Evolutionary conservation across 139 green algal genomes (phyloP), one percentile per base, ranked within the genome.

Genomic region (Chlorella sp.): DNA sequence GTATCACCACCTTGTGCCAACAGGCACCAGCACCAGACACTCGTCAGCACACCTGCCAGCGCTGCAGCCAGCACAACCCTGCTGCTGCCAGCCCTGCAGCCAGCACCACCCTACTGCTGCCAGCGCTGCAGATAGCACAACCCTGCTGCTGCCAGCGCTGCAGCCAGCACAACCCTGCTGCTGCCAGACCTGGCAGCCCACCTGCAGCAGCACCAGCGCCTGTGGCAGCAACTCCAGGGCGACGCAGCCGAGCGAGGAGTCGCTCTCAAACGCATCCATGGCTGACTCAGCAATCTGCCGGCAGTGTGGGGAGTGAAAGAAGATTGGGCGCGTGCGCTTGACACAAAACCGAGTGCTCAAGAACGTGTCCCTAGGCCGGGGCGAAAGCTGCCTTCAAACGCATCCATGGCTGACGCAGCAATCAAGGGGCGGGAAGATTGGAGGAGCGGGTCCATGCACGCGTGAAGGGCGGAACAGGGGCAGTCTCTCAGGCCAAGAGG

Each of bases 141-240:
- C 81, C 37, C 2, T 5, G 14, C 3, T 7, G 16, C 53, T 53
- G 32, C 81, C 24, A 34, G 30, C 53, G 26, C 3, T 57, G 28
- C 34, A 21, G 28, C 1, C 18, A 32, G 57, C 40, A 12, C n/a
- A 1, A 30, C 18, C 75, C 34, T 4, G 30, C 3, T 18, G 21
- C 82, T 30, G 0, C n/a, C 60, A 87, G 7, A 61, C 39, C 14
- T 3, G 30, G 61, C 60, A 30, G 15, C 82, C 5, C 32, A 28
- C 78, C 57, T 91, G 81, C 82, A 91, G 83, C 37, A 89, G 53
- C 24, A 42, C 22, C 24, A 92, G 83, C 24, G 85, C 89, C 22
- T 83, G 76, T 3, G 90, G 90, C 53, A 92, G 83, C 40, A 92
- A 71, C 32, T 87, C 84, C 73, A 92, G 83, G 21, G 85, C 90